Base-by-base conservation (phyloP, 306 rosid species). In the Gleditsia sinensis region DNA sequence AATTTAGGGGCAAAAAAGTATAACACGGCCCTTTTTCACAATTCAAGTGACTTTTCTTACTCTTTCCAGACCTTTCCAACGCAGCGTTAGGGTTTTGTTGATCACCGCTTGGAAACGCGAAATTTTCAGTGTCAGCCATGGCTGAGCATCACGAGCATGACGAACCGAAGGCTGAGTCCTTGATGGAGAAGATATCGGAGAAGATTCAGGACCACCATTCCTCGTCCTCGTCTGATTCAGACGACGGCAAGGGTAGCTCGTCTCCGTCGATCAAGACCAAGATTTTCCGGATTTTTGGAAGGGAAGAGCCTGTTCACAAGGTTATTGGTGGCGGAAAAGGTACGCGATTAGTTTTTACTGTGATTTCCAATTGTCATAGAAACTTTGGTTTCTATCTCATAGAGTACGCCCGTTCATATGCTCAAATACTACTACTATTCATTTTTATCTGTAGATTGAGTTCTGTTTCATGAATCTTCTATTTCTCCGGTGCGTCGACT, bases 301-400 rank as follows among this genome's bases (percentile, higher is more conserved):
- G 98, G 81, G 99, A 92, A 63, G 83, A 45, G 40, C 92, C 98
- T 4, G 83, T 95, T 65, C 97, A 95, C 85, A 65, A 77, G 58
- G 96, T 88, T 66, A 67, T 95, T 12, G 99, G 99, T 10, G 99
- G 97, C 0, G 99, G 99, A 83, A 92, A 89, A 88, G 90, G 99
- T 92, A 82, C 55, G 92, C 17, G 49, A 45, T 66, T 21, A 7
- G 1, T 21, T 62, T 30, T 36, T 0, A 36, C 16, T 3, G 3
- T 39, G 0, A 45, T 59, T 36, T 65, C 12, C 2, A 6, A 55
- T 36, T 49, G 0, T 21, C 11, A 3, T 3, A 0, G 34, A 3
- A n/a, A 2, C 0, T 65, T 36, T 3, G 25, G 50, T 57, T 39
- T 64, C 54, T 67, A 1, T 25, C 12, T 33, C 7, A 20, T 53